These are phyloP conservation scores for Parafenestella ontariensis DNA, from an alignment of 2,329 filamentous ascomycete genomes.

Conservation along the genomic window DNA sequence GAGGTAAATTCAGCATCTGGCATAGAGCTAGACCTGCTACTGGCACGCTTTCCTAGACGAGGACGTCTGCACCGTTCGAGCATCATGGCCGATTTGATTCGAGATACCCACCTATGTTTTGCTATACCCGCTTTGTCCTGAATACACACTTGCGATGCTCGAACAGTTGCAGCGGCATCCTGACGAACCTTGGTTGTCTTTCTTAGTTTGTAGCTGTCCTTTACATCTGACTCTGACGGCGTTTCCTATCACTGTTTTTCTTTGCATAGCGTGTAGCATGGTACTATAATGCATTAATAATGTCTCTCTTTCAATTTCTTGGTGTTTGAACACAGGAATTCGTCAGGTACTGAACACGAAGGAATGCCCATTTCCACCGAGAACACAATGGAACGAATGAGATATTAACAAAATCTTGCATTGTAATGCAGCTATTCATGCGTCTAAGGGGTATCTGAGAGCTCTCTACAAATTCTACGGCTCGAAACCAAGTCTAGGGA, in stretches of 20 bases:
- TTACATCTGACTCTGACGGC: neutral
- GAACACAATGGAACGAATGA: neutral
- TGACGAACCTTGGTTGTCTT: neutral
- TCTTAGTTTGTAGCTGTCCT: neutral
- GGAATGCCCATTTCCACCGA: neutral
- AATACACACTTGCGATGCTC: neutral
- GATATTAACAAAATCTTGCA: neutral
- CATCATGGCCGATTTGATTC: conserved; percentile 13
- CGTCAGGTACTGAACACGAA: neutral
- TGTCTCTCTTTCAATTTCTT: neutral
- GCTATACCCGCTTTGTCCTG: conserved; percentile 11
- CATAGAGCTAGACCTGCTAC: neutral
- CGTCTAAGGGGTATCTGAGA: neutral
- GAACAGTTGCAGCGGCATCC: neutral
- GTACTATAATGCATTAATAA: neutral
- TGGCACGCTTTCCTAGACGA: neutral
- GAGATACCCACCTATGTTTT: conserved; percentile 22
- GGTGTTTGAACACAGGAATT: neutral
- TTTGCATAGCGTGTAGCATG: neutral
- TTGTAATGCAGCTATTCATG: neutral
- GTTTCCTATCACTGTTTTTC: neutral
- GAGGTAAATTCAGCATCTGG: neutral
- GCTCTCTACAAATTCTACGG: neutral
- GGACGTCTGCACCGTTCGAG: neutral
- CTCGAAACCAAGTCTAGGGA: neutral